Conservation (phyloP, 352 stramenopile species). For the Phytophthora brassicae region DNA sequence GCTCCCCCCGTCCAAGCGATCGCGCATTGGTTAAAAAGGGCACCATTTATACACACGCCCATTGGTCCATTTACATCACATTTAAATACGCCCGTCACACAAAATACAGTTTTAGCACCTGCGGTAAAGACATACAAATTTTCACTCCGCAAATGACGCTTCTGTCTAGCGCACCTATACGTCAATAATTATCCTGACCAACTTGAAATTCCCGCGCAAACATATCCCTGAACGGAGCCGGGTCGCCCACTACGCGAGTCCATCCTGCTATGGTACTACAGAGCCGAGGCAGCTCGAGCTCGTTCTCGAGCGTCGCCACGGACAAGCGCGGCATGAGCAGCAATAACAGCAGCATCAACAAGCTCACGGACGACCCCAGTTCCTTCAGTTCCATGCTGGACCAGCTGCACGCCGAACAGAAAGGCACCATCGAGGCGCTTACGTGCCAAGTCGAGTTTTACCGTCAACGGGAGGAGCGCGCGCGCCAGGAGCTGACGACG, state of each 20-base stretch:
- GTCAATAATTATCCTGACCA: background rate
- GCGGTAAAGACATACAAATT: background rate
- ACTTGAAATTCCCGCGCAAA: conserved; percentile 21
- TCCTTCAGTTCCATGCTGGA: conserved; percentile 66
- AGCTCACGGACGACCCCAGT: conserved; percentile 41
- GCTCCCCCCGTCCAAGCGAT: conserved; percentile 13
- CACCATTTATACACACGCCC: accelerated
- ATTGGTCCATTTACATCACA: conserved; percentile 12
- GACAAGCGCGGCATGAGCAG: conserved; percentile 24
- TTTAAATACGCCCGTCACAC: conserved; percentile 21
- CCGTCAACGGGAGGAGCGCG: conserved; percentile 68
- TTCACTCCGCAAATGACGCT: background rate
- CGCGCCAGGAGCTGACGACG: conserved; percentile 63
- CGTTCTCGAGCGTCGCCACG: conserved; percentile 27
- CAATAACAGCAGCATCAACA: conserved; percentile 8
- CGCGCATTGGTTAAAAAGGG: conserved; percentile 22
- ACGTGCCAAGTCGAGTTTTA: conserved; percentile 81
- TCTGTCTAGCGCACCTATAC: conserved; percentile 3
- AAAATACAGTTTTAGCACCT: background rate
- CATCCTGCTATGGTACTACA: conserved; percentile 28
- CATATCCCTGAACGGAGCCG: conserved; percentile 1
- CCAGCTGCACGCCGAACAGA: conserved; percentile 78
- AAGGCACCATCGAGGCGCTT: conserved; percentile 80
- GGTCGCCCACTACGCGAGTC: conserved; percentile 22
- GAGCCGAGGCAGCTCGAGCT: conserved; percentile 27